Evolutionary conservation across 768 basidiomycete genomes (phyloP).

Genomic region (Daedaleopsis nitida): DNA sequence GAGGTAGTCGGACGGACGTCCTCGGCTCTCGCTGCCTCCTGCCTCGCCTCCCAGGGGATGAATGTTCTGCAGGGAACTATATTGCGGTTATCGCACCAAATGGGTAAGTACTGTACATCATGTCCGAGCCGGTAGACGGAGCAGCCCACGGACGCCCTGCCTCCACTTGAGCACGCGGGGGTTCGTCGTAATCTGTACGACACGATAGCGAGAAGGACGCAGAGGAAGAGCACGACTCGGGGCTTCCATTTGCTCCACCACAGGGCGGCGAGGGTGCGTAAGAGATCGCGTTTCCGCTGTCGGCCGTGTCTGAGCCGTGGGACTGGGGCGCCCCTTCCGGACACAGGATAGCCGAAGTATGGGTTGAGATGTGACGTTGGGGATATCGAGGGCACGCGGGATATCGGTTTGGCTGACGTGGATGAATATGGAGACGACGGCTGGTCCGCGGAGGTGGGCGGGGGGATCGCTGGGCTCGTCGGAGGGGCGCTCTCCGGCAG

Average conservation of each 20-base stretch:
- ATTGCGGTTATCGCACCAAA: background rate
- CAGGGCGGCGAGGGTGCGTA: constrained; percentile 58
- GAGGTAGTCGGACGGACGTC: background rate
- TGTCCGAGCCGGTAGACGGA: background rate
- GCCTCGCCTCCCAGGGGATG: background rate
- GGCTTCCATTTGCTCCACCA: constrained; percentile 70
- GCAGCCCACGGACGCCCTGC: background rate
- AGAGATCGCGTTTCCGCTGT: constrained; percentile 68
- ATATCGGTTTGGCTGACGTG: constrained; percentile 22
- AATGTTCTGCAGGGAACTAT: too few species aligned
- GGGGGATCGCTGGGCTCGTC: background rate
- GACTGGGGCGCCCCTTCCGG: constrained; percentile 34
- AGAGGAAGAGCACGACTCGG: constrained; percentile 25
- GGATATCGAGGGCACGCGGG: constrained; percentile 35
- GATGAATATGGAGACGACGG: constrained; percentile 22
- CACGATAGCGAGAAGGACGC: constrained; percentile 39
- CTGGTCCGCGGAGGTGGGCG: constrained; percentile 4
- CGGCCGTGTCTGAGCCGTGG: constrained; percentile 59
- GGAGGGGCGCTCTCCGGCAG: background rate
- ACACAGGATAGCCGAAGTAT: constrained; percentile 72
- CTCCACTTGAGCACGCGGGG: constrained; percentile 8
- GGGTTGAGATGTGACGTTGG: constrained; percentile 68
- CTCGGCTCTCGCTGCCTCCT: background rate
- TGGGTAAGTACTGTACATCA: background rate
- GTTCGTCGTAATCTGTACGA: constrained; percentile 16